Evolutionary conservation across 768 basidiomycete genomes (phyloP).

Genomic region (Cystobasidium tubakii): DNA sequence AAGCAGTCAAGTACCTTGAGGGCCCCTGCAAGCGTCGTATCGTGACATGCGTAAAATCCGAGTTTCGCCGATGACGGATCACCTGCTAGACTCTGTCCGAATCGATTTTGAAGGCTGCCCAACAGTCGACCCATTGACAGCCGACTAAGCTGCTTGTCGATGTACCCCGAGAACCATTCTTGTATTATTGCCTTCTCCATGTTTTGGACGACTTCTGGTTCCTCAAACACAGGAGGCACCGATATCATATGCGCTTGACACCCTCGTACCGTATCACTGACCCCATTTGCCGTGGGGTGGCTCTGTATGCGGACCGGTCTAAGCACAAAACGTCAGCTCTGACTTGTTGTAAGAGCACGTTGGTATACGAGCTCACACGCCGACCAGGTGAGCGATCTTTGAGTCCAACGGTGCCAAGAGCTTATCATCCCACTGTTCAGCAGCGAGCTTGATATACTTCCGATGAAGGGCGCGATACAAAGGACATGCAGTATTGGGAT

Average conservation of each 20-base stretch:
- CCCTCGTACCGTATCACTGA: conserved; percentile 63
- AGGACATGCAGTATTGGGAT: conserved; percentile 40
- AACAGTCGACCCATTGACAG: conserved; percentile 73
- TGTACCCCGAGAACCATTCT: conserved; percentile 68
- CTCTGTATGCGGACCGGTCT: conserved; percentile 67
- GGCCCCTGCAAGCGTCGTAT: conserved; percentile 46
- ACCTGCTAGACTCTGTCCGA: conserved; percentile 50
- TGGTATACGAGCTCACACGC: conserved; percentile 10
- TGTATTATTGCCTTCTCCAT: conserved; percentile 61
- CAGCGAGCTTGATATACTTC: conserved; percentile 51
- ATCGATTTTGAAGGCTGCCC: conserved; percentile 64
- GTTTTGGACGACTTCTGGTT: conserved; percentile 59
- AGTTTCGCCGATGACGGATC: conserved; percentile 58
- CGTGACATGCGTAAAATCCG: conserved; percentile 54
- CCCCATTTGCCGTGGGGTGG: conserved; percentile 66
- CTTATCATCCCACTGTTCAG: conserved; percentile 59
- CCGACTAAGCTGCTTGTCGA: conserved; percentile 65
- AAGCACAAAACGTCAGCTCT: conserved; percentile 50
- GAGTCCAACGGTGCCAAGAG: conserved; percentile 59
- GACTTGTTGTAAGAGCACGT: not conserved
- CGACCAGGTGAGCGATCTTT: conserved; percentile 54
- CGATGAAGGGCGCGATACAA: conserved; percentile 37
- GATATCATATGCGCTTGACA: conserved; percentile 65
- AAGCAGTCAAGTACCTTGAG: conserved; percentile 40
- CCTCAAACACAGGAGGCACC: conserved; percentile 67